Evolutionary conservation across 257 asterid genomes (phyloP).

Genomic region (Solanum pimpinellifolium): DNA sequence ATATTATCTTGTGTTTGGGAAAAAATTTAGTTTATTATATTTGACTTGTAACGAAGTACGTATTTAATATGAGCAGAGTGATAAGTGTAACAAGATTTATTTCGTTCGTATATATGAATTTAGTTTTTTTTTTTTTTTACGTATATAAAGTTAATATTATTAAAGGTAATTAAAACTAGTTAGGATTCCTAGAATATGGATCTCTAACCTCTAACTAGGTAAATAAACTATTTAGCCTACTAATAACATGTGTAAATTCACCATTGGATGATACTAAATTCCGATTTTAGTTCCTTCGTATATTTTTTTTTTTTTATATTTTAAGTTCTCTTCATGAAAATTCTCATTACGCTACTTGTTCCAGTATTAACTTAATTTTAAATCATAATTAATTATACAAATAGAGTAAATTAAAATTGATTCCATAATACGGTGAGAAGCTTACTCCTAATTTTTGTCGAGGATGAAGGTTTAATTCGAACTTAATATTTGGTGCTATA

Average conservation of each 20-base stretch:
- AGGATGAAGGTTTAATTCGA: neutral
- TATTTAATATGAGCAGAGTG: neutral
- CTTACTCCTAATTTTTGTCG: neutral
- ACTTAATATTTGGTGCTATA: neutral
- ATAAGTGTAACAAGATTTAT: neutral
- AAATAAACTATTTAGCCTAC: too few species aligned
- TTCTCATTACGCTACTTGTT: neutral
- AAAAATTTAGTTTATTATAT: neutral
- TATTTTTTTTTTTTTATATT: too few species aligned
- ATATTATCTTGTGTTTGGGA: neutral
- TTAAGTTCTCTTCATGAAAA: neutral
- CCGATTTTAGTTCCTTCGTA: too few species aligned
- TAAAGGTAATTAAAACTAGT: too few species aligned
- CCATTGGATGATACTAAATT: too few species aligned
- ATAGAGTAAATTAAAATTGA: neutral
- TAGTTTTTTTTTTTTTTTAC: accelerated
- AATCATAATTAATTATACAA: too few species aligned
- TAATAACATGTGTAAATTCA: too few species aligned
- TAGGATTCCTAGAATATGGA: too few species aligned
- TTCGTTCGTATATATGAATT: neutral
- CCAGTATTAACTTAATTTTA: neutral
- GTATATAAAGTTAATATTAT: too few species aligned
- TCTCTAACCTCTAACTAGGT: too few species aligned
- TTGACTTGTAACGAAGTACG: neutral
- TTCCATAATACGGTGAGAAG: neutral